These are phyloP conservation scores for Neltuma alba DNA, from an alignment of 306 rosid genomes.

Conservation along the genomic window DNA sequence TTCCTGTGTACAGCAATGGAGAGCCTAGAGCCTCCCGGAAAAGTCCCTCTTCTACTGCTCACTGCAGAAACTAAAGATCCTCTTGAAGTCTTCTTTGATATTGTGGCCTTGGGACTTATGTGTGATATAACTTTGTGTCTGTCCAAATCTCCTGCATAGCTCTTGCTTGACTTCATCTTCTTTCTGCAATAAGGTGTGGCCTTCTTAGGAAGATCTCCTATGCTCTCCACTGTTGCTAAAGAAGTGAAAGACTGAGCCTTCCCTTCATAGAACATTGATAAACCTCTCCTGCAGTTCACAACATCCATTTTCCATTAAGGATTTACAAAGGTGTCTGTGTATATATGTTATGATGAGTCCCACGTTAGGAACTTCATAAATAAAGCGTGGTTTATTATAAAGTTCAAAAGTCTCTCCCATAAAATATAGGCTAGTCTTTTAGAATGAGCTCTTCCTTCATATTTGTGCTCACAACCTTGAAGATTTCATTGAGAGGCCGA, in stretches of 20 bases:
- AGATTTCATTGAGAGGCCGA: no score
- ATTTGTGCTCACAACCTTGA: no score
- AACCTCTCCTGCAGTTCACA: conserved; percentile 70
- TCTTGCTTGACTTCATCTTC: conserved; percentile 69
- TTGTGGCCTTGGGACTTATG: conserved; percentile 52
- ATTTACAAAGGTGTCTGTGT: no score
- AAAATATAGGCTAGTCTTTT: no score
- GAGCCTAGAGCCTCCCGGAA: conserved; percentile 38
- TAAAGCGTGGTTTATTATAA: no score
- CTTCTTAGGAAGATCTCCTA: conserved; percentile 80
- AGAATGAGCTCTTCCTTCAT: no score
- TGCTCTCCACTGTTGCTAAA: conserved; percentile 54
- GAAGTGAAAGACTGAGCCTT: conserved; percentile 73
- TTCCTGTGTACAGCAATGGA: conserved; percentile 37
- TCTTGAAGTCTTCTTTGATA: conserved; percentile 74
- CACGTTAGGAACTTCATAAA: no score
- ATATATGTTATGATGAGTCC: no score
- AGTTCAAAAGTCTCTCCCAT: no score
- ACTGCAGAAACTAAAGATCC: conserved; percentile 39
- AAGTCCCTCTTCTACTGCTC: conserved; percentile 31
- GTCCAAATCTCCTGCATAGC: conserved; percentile 65
- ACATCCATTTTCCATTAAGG: neutral
- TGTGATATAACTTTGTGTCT: conserved; percentile 36
- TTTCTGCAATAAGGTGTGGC: conserved; percentile 40
- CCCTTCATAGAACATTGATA: conserved; percentile 77